These are phyloP conservation scores for Grifola frondosa DNA, from an alignment of 1,284 basidiomycete genomes.

Conservation along the genomic window DNA sequence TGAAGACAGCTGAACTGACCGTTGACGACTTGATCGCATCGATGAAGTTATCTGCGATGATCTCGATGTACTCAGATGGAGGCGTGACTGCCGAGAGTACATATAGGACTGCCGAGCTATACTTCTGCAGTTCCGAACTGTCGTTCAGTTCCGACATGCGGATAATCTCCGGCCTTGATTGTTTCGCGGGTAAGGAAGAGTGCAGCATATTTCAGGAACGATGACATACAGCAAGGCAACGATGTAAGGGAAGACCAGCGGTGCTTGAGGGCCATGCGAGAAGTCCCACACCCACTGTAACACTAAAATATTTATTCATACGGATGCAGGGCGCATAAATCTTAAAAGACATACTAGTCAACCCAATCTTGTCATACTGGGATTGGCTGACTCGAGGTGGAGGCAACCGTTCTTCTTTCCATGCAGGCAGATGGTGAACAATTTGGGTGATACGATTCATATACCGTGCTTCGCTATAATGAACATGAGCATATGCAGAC, in stretches of 20 bases:
- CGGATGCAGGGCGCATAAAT: not conserved
- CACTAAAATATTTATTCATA: conserved; percentile 44
- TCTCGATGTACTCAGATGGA: conserved; percentile 60
- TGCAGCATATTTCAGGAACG: conserved; percentile 1
- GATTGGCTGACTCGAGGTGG: conserved; percentile 81
- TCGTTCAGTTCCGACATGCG: conserved; percentile 82
- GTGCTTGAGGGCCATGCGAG: conserved; percentile 67
- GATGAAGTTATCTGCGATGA: conserved; percentile 60
- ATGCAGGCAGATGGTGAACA: conserved; percentile 56
- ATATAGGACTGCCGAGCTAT: conserved; percentile 74
- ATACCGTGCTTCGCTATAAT: conserved; percentile 55
- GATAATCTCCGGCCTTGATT: conserved; percentile 67
- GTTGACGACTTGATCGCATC: conserved; percentile 67
- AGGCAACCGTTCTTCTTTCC: conserved; percentile 76
- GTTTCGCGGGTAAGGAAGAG: not conserved
- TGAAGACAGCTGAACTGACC: conserved; percentile 38
- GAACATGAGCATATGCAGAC: not conserved
- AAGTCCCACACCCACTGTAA: conserved; percentile 79
- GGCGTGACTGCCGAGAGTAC: conserved; percentile 70
- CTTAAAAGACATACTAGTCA: conserved; percentile 55
- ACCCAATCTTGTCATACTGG: conserved; percentile 86
- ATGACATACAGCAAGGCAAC: conserved; percentile 70
- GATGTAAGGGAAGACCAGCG: conserved; percentile 71
- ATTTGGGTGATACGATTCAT: conserved; percentile 55
- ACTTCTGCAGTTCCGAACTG: conserved; percentile 68